Evolutionary conservation across 495 filamentous ascomycete genomes (phyloP).

Genomic region (Pyronema omphalodes): DNA sequence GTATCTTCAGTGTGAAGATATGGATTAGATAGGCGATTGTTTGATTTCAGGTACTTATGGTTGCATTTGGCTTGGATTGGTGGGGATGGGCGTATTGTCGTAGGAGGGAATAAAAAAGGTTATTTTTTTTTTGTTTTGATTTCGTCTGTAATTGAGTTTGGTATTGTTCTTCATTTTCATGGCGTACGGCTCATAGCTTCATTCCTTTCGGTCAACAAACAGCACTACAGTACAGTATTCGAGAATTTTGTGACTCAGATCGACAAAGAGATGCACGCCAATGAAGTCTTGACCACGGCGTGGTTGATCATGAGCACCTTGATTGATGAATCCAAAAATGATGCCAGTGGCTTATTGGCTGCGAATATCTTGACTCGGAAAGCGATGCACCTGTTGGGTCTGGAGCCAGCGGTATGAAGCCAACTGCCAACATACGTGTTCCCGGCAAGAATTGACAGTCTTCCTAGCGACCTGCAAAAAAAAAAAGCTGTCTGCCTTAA

Average conservation of each 20-base stretch:
- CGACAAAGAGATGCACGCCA: neutral
- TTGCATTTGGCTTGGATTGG: constrained; percentile 2
- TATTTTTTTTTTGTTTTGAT: neutral
- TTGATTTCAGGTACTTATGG: neutral
- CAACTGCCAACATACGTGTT: no score
- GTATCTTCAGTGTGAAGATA: no score
- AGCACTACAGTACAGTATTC: neutral
- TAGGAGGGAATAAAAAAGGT: constrained; percentile 4
- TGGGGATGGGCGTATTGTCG: constrained; percentile 2
- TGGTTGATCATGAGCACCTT: neutral
- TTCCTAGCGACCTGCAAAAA: no score
- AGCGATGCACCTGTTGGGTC: no score
- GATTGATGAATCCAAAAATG: neutral
- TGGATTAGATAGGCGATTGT: neutral
- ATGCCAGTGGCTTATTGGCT: neutral
- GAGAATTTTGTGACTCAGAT: neutral
- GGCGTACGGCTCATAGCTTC: neutral
- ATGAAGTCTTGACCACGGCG: neutral
- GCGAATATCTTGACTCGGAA: neutral
- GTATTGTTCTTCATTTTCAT: neutral
- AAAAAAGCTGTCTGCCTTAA: neutral
- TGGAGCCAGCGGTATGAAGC: no score
- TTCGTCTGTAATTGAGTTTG: neutral
- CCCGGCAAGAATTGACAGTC: no score
- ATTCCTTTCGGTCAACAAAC: neutral